These are phyloP conservation scores for Meredithiella fracta DNA, from an alignment of 2,329 filamentous ascomycete genomes.

Conservation along the genomic window DNA sequence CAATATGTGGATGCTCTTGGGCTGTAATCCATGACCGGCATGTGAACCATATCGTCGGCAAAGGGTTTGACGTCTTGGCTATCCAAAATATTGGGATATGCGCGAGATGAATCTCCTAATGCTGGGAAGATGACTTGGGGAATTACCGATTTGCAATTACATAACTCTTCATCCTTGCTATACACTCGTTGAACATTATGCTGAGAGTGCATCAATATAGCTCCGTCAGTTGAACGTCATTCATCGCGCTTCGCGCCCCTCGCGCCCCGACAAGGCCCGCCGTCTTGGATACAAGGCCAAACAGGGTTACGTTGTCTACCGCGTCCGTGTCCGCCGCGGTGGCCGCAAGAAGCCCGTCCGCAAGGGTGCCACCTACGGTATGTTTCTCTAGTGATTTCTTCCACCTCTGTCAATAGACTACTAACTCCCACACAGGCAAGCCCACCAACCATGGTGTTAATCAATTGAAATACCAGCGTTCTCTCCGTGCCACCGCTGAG, in stretches of 20 bases:
- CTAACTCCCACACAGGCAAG: conserved; percentile 54
- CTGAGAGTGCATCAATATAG: conserved; percentile 99
- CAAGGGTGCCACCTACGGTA: conserved; percentile 99
- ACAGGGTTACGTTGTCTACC: conserved; percentile 99
- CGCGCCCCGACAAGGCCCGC: conserved; percentile 98
- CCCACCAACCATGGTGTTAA: conserved; percentile 99
- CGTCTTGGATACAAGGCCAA: conserved; percentile 99
- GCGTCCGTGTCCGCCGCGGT: conserved; percentile 93
- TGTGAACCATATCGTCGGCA: conserved; percentile 14
- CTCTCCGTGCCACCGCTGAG: conserved; percentile 92
- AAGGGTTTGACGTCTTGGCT: conserved; percentile 8
- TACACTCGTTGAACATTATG: conserved; percentile 99
- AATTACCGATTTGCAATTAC: conserved; percentile 12
- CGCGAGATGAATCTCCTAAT: conserved; percentile 20
- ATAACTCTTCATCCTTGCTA: conserved; percentile 43
- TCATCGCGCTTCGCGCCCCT: conserved; percentile 95
- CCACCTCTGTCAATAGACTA: neutral
- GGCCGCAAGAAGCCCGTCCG: conserved; percentile 91
- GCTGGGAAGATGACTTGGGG: conserved; percentile 13
- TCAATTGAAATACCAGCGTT: conserved; percentile 99
- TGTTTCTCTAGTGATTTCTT: conserved; percentile 22
- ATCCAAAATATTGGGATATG: conserved; percentile 9
- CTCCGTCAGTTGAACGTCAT: conserved; percentile 99
- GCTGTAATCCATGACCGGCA: conserved; percentile 13
- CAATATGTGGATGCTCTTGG: conserved; percentile 15